A percentile compares a stretch with the other conserved stretches of the same genome.
Evolutionary conservation across 805 yeast genomes (phyloP).

Genomic region (Metschnikowia arizonensis): DNA sequence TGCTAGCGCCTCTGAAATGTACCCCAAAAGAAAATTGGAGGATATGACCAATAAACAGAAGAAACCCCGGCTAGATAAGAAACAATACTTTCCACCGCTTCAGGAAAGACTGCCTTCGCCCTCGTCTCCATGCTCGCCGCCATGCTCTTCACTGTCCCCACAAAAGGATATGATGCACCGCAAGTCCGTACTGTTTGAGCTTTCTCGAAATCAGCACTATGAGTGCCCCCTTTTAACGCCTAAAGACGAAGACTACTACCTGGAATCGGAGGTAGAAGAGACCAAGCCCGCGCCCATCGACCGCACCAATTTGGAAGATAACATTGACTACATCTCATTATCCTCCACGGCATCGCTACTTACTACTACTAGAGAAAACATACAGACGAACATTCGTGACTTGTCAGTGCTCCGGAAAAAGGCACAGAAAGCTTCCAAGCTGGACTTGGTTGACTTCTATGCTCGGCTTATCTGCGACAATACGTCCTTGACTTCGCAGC

Average conservation of each 20-base stretch:
- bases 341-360: conserved; percentile 31
- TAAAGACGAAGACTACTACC: conserved; percentile 38
- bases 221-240: conserved; percentile 40
- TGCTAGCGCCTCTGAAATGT: conserved; percentile 29
- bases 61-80: conserved; percentile 21
- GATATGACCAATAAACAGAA: conserved; percentile 34
- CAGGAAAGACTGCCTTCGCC: conserved; percentile 27
- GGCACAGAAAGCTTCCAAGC: conserved; percentile 19
- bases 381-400: conserved; percentile 28
- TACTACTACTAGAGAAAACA: conserved; percentile 20
- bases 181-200: conserved; percentile 29
- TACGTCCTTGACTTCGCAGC: conserved; percentile 33
- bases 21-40: conserved; percentile 34
- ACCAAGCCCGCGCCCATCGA: conserved; percentile 4
- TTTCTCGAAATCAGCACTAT: conserved; percentile 24
- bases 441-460: conserved; percentile 30
- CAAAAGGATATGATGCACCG: conserved; percentile 19
- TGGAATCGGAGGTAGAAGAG: conserved; percentile 19
- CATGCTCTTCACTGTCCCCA: conserved; percentile 20
- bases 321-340: conserved; percentile 37
- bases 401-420: conserved; percentile 24
- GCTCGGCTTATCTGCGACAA: conserved; percentile 32
- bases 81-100: conserved; percentile 15
- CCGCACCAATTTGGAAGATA: conserved; percentile 18
- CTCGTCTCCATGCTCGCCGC: conserved; percentile 25